These are phyloP conservation scores for Ceratobasidium sp. DNA, from an alignment of 1,284 basidiomycete genomes.

Conservation along the genomic window DNA sequence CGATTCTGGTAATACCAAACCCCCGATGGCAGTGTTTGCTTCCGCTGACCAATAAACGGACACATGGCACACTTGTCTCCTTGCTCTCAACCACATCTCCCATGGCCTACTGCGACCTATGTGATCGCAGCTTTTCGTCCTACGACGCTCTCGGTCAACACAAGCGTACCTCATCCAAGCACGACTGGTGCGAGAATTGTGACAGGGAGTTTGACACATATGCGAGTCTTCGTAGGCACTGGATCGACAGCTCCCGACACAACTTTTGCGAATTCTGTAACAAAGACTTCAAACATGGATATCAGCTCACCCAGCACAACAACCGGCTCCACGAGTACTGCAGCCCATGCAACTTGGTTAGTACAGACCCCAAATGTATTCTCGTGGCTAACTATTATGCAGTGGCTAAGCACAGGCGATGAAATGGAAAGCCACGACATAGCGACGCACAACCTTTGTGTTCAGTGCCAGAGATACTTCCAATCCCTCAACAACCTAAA, in stretches of 20 bases:
- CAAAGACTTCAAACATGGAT: slow-evolving; percentile 50
- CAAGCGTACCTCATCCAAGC: slow-evolving; percentile 38
- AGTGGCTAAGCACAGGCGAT: slow-evolving; percentile 11
- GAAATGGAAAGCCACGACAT: slow-evolving; percentile 13
- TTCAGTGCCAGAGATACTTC: slow-evolving; percentile 11
- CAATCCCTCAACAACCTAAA: slow-evolving; percentile 1
- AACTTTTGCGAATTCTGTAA: slow-evolving; percentile 59
- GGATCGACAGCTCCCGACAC: slow-evolving; percentile 51
- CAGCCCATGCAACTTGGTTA: slow-evolving; percentile 1
- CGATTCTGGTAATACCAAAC: too few species aligned
- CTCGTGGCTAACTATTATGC: neutral
- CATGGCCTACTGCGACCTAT: slow-evolving; percentile 53
- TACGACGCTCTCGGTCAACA: slow-evolving; percentile 47
- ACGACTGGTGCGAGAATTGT: slow-evolving; percentile 54
- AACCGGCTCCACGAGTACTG: slow-evolving; percentile 24
- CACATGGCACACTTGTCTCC: too few species aligned
- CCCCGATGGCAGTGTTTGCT: too few species aligned
- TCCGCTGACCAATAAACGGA: too few species aligned
- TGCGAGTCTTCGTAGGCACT: slow-evolving; percentile 36
- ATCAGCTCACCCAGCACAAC: slow-evolving; percentile 38
- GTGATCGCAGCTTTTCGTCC: slow-evolving; percentile 50
- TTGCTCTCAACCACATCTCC: too few species aligned
- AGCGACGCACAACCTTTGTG: slow-evolving; percentile 25
- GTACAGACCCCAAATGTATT: neutral
- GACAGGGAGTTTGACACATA: slow-evolving; percentile 52